Evolutionary conservation across 768 basidiomycete species (phyloP), one percentile per base, ranked within the genome.

Genomic region (Kwoniella pini): DNA sequence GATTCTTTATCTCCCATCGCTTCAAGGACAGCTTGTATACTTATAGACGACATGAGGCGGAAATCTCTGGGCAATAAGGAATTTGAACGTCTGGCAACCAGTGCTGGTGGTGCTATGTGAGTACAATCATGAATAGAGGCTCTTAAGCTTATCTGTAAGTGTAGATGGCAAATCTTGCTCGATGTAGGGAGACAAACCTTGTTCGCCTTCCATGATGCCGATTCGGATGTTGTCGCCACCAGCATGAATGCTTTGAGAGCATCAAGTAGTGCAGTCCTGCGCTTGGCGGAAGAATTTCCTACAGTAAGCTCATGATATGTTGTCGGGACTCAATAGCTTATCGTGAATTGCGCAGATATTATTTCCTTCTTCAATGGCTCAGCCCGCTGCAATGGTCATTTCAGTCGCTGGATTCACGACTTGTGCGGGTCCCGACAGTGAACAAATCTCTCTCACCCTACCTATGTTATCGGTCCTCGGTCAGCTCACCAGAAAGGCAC

Each of bases 101-200:
- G 51, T 33, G 54, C 36, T 42, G 28, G 26, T 2, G 39, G 38
- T 12, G 51, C 62, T 39, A 42, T 57, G 57, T 59, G 30, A 59
- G 57, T 59, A 33, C 7, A n/a, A 21, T 50, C 13, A 6, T 27
- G 27, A 27, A 27, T 27, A 24, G 1, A 46, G 9, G 15, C 33
- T 36, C 33, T 7, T 54, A 15, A 19, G n/a, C 42, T 26, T n/a
- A 22, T 21, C 24, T 33, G 12, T 24, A 11, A 45, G n/a, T 30
- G n/a, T 44, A 74, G 72, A 19, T 74, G 72, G 65, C 60, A 63
- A 22, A 49, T 64, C 13, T 48, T 69, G 2, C 36, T 65, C 1
- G 71, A 75, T 60, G 61, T 55, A 4, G 45, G 62, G 11, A 57
- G 70, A 15, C 70, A 72, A 44, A 54, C 48, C 1, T 51, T 75